A percentile compares a stretch with the other conserved stretches of the same genome.
Conservation (phyloP, 192 early-diverging fungal genomes). For the Chytriomyces confervae region DNA sequence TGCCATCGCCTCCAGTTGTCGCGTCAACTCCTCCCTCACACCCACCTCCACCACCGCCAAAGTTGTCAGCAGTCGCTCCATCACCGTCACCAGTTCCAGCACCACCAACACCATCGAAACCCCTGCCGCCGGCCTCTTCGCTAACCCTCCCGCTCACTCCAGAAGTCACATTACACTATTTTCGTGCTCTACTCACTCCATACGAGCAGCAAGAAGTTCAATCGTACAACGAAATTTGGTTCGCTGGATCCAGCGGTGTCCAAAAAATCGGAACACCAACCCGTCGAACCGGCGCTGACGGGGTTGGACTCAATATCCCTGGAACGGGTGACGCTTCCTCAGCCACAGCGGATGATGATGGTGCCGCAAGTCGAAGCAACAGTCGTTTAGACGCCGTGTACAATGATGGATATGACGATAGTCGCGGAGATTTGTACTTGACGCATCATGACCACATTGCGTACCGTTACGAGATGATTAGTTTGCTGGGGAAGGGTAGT, state of each 20-base stretch:
- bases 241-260: conserved; percentile 74
- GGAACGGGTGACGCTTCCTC: conserved; percentile 17
- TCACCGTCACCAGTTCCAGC: not conserved
- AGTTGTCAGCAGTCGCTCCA: conserved; percentile 40
- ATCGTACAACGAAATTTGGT: conserved; percentile 84
- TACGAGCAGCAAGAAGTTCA: conserved; percentile 90
- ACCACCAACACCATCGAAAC: conserved; percentile 1
- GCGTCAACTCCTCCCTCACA: conserved; percentile 12
- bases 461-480: conserved; percentile 93
- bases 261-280: conserved; percentile 68
- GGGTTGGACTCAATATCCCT: conserved; percentile 63
- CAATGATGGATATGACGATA: conserved; percentile 81
- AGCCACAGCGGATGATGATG: conserved; percentile 5
- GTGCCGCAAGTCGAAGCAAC: conserved; percentile 20
- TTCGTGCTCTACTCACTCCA: conserved; percentile 65
- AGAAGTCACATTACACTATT: conserved; percentile 51
- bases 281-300: conserved; percentile 63
- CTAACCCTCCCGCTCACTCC: conserved; percentile 52
- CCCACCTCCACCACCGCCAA: conserved; percentile 10
- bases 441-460: conserved; percentile 87
- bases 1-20: conserved; percentile 42
- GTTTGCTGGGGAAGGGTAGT: conserved; percentile 89
- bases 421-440: conserved; percentile 91
- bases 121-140: conserved; percentile 13
- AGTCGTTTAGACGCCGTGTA: conserved; percentile 38